These are phyloP conservation scores for Termitomyces sp. DNA, from an alignment of 1,284 basidiomycete species.

Conservation along the genomic window DNA sequence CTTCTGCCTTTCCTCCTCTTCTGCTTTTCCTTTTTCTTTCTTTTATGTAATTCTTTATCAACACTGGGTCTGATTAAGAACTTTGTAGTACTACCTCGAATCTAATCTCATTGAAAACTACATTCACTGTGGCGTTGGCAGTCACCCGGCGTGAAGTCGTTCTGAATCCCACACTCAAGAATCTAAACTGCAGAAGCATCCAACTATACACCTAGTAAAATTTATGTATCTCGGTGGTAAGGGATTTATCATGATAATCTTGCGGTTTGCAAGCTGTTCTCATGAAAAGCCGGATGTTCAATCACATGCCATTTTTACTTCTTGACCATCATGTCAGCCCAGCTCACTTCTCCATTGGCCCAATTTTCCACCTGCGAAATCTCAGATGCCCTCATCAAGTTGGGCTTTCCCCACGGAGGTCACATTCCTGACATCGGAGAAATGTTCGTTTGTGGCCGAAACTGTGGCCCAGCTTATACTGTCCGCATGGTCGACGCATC, in stretches of 20 bases:
- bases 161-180: background rate
- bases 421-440: conserved; percentile 74
- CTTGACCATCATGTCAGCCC: conserved; percentile 15
- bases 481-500: conserved; percentile 78
- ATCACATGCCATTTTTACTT: background rate
- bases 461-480: conserved; percentile 84
- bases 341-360: conserved; percentile 29
- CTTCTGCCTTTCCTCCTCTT: background rate
- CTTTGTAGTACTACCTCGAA: background rate
- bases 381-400: conserved; percentile 88
- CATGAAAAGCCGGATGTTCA: no score
- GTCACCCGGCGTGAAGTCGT: no score
- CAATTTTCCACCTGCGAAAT: conserved; percentile 75
- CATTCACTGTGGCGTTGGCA: background rate
- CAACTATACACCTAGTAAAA: no score
- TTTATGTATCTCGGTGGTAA: no score
- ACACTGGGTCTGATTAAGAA: background rate
- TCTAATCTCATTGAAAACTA: background rate
- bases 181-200: no score
- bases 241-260: no score
- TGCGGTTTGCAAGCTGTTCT: no score
- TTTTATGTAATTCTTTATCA: background rate
- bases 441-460: conserved; percentile 35
- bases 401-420: conserved; percentile 74
- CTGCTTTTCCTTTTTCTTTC: background rate